phyloP scores from a whole-genome alignment of 768 basidiomycete genomes.

The Chalciporus pseudorubinellus region DNA sequence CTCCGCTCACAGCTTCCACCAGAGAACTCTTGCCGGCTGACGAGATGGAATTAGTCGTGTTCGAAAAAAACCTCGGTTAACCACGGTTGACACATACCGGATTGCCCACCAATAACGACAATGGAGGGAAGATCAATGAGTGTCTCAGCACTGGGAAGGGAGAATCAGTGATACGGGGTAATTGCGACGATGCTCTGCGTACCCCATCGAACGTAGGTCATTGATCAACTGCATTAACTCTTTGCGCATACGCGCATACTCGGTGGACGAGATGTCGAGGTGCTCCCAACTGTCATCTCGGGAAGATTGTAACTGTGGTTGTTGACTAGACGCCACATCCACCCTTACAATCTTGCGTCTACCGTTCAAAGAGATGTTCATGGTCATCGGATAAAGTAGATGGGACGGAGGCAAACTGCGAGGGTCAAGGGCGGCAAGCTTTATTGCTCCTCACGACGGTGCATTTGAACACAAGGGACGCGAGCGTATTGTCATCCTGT shows the following conservation, averaged over 20 bases:
- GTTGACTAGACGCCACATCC: not conserved
- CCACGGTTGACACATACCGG: constrained; percentile 35
- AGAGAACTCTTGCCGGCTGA: constrained; percentile 60
- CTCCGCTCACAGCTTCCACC: constrained; percentile 56
- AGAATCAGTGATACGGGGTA: not conserved
- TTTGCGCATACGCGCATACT: constrained; percentile 40
- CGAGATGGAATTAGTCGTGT: not conserved
- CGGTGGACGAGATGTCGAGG: constrained; percentile 28
- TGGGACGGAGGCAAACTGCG: not conserved
- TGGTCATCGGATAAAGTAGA: not conserved
- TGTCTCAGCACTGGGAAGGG: constrained; percentile 32
- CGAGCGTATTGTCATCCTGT: not conserved
- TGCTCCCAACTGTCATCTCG: constrained; percentile 14
- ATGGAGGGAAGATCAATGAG: constrained; percentile 48
- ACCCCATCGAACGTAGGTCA: constrained; percentile 42
- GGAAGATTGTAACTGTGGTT: not conserved
- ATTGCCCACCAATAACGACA: constrained; percentile 56
- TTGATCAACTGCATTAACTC: constrained; percentile 39
- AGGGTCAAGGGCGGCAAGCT: not conserved
- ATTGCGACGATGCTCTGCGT: not conserved
- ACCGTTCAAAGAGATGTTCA: not conserved
- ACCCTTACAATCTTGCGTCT: not conserved
- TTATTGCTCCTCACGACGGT: not conserved
- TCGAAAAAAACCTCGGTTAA: not conserved
- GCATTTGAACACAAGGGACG: not conserved